Percentiles rank a stretch among this genome's conserved stretches.
Evolutionary conservation across 345 rosid species (phyloP).

Genomic region (Nasturtium officinale): DNA sequence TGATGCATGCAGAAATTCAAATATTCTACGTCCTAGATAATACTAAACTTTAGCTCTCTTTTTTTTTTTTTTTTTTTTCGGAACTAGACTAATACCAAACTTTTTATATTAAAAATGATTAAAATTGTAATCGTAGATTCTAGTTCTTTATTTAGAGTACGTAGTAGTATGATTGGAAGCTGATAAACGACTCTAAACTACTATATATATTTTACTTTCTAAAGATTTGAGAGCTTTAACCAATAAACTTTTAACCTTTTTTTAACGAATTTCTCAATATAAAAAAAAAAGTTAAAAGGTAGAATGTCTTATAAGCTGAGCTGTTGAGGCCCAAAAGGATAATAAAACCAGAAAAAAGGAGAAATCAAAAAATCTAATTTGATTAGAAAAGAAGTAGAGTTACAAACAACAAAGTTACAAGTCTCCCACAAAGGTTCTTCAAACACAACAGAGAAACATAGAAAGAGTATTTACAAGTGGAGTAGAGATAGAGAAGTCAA

Average conservation of each 20-base stretch:
- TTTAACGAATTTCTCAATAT: too few species aligned
- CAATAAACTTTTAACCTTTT: too few species aligned
- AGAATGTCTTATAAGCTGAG: neutral
- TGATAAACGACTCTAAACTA: neutral
- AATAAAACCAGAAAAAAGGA: neutral
- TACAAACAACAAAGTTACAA: conserved; percentile 26
- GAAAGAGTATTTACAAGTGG: conserved; percentile 32
- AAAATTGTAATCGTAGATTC: neutral
- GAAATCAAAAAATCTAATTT: neutral
- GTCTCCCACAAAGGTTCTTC: conserved; percentile 22
- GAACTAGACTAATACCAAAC: neutral
- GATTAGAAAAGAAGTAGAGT: conserved; percentile 17
- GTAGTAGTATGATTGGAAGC: neutral
- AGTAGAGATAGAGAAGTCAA: conserved; percentile 14
- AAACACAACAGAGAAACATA: conserved; percentile 19
- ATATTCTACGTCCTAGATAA: neutral
- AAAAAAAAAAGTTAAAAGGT: neutral
- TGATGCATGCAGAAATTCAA: conserved; percentile 12
- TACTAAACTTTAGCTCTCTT: neutral
- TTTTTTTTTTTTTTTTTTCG: neutral
- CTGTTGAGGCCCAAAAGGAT: neutral
- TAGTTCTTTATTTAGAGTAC: neutral
- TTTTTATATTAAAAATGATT: neutral
- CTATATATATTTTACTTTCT: too few species aligned
- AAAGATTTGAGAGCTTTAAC: too few species aligned